Evolutionary conservation across 1,284 basidiomycete genomes (phyloP).

Genomic region (Heliocybe sulcata): DNA sequence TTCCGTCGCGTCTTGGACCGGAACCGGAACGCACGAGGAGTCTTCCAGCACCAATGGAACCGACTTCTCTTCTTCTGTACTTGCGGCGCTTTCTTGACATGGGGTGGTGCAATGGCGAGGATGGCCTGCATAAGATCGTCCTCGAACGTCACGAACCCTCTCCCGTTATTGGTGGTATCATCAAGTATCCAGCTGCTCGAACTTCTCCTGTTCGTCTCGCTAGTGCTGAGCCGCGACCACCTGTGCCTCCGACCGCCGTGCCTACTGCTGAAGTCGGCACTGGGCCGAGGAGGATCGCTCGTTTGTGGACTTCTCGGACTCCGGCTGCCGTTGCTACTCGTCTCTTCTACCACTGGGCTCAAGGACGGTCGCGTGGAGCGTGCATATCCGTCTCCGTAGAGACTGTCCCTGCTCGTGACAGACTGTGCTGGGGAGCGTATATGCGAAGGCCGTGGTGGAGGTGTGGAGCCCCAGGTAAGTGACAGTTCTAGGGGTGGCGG

Average conservation of each 20-base stretch:
- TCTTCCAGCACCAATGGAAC: background rate
- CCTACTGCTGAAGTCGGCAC: background rate
- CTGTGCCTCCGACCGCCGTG: background rate
- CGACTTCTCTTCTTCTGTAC: background rate
- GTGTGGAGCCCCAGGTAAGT: background rate
- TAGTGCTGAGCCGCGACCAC: background rate
- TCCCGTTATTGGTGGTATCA: background rate
- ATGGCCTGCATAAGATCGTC: background rate
- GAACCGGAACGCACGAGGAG: background rate
- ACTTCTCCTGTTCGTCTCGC: background rate
- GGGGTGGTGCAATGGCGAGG: background rate
- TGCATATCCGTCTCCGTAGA: background rate
- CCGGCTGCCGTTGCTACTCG: background rate
- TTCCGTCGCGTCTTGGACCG: background rate
- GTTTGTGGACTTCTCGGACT: background rate
- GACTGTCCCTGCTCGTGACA: background rate
- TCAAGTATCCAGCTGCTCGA: background rate
- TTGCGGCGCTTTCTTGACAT: background rate
- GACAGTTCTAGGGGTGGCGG: background rate
- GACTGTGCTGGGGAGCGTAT: background rate
- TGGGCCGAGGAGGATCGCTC: background rate
- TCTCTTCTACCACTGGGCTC: background rate
- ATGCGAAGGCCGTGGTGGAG: background rate
- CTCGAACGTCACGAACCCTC: background rate
- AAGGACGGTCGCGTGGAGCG: background rate